Evolutionary conservation across 1,139 yeast species (phyloP).

Genomic region (Fermentozyma sake): DNA sequence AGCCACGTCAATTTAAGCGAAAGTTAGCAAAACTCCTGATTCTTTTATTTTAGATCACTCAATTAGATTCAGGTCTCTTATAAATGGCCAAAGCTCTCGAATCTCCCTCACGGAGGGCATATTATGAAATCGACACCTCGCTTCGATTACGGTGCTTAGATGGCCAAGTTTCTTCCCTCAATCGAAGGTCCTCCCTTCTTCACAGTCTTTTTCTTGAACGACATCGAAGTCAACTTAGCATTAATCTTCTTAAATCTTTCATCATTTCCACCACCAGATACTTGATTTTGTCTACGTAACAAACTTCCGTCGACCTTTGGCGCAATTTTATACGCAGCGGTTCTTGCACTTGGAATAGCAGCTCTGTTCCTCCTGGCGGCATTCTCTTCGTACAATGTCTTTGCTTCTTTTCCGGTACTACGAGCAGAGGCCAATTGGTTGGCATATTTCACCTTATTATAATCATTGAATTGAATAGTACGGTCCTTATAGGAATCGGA

Average conservation of each 20-base stretch:
- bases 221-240: slow-evolving; percentile 47
- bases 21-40: no score
- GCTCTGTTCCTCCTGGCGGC: slow-evolving; percentile 94
- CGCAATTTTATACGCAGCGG: slow-evolving; percentile 86
- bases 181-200: slow-evolving; percentile 73
- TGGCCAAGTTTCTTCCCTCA: slow-evolving; percentile 66
- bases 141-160: no score
- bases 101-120: no score
- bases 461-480: slow-evolving; percentile 64
- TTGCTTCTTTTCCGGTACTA: slow-evolving; percentile 35
- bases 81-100: no score
- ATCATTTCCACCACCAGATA: slow-evolving; percentile 56
- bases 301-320: slow-evolving; percentile 62
- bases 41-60: no score
- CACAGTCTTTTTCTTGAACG: slow-evolving; percentile 38
- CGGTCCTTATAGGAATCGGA: slow-evolving; percentile 93
- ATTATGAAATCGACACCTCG: no score
- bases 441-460: slow-evolving; percentile 56
- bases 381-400: slow-evolving; percentile 76
- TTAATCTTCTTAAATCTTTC: slow-evolving; percentile 76
- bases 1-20: no score
- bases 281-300: slow-evolving; percentile 34
- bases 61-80: no score
- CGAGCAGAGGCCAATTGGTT: slow-evolving; percentile 42
- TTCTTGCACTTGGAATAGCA: slow-evolving; percentile 86